Evolutionary conservation across 1,284 basidiomycete genomes (phyloP), one percentile per base, ranked within the genome.

Genomic region (Trametes pubescens): DNA sequence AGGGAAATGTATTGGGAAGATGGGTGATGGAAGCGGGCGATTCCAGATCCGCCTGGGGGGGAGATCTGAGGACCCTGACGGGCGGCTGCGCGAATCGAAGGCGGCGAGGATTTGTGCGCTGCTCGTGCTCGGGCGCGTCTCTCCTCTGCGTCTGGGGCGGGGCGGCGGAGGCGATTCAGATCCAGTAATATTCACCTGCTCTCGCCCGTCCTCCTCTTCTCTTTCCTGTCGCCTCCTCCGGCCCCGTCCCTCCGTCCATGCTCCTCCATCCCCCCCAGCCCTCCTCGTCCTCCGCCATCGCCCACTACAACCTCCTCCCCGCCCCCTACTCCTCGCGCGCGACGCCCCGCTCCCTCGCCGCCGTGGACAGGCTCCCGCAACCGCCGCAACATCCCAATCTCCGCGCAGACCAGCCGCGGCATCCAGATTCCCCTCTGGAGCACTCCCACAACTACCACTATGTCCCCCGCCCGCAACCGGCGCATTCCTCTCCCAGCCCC

Each of bases 261-360:
- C 67, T 69, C 62, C 65, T 69, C 65, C 62, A 69, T 58, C 67
- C 67, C 53, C 57, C 59, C 57, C 67, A 64, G 48, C 59, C 54
- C 46, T 56, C 67, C 46, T 54, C 62, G 46, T 62, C 61, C 29
- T 61, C 61, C 61, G 61, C 55, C 61, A 61, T 65, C 62, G 57
- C 62, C 54, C 63, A 67, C 61, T 58, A 63, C 67, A 54, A 57
- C 63, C 59, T 60, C 59, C 63, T 54, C 51, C 64, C 63, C 44
- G 18, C 43, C 34, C 35, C 61, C 52, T 43, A 56, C 63, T 35
- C 29, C 51, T 43, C 59, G 61, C 66, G 63, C 57, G 51, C 57
- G 38, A 63, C 63, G 38, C 66, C 66, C 57, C 64, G 65, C 62
- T 53, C 67, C 24, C 59, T 68, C 59, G 4, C 57, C 57, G 61